These are phyloP conservation scores for Neofusicoccum ribis DNA, from an alignment of 2,329 filamentous ascomycete genomes.

Conservation along the genomic window DNA sequence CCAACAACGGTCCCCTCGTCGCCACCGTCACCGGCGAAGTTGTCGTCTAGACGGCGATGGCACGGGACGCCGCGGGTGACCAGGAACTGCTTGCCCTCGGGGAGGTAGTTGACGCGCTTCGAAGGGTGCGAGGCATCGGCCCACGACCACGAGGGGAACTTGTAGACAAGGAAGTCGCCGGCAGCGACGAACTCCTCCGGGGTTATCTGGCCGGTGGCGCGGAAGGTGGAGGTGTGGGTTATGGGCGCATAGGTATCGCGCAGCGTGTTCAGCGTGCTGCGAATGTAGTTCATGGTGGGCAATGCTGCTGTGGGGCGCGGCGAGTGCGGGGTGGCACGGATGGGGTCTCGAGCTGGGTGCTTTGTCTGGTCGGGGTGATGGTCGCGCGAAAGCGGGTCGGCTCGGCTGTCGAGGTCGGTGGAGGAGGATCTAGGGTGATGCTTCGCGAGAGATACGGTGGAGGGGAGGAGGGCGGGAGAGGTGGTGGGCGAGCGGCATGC, in stretches of 20 bases:
- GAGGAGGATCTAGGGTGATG: not conserved
- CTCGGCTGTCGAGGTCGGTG: not conserved
- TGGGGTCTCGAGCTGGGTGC: not conserved
- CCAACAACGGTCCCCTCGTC: constrained; percentile 83
- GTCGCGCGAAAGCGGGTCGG: not conserved
- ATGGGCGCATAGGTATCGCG: constrained; percentile 90
- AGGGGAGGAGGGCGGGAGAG: constrained; percentile 18
- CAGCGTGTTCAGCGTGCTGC: constrained; percentile 88
- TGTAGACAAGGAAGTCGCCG: constrained; percentile 97
- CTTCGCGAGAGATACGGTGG: constrained; percentile 3
- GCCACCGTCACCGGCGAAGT: constrained; percentile 86
- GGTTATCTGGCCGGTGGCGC: constrained; percentile 90
- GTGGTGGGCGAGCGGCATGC: constrained; percentile 5
- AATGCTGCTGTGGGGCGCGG: constrained; percentile 10
- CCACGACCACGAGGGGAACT: constrained; percentile 99
- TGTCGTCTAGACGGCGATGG: constrained; percentile 84
- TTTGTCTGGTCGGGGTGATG: constrained; percentile 1
- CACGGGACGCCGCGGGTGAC: constrained; percentile 94
- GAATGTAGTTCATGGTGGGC: constrained; percentile 73
- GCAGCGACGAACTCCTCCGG: constrained; percentile 95
- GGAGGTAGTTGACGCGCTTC: constrained; percentile 79
- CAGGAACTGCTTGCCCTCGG: constrained; percentile 88
- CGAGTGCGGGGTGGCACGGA: constrained; percentile 10
- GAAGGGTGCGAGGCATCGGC: constrained; percentile 79
- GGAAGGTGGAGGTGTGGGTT: constrained; percentile 88